Base-by-base conservation (phyloP, 768 basidiomycete genomes). In the Suillus decipiens region DNA sequence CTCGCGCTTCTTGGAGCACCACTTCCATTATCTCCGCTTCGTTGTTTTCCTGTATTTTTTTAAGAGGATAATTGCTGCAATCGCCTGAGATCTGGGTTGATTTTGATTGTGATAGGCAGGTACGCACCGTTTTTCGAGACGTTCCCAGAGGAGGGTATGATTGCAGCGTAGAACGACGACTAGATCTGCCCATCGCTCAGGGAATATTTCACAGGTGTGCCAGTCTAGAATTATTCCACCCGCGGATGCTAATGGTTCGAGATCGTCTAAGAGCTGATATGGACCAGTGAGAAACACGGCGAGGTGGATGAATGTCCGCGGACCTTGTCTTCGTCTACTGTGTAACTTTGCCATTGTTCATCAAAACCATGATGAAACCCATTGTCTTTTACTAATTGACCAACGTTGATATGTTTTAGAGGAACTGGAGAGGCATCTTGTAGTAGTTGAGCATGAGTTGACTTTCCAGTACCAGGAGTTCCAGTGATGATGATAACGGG, bases 41-140 rank as follows among this genome's bases (percentile, higher is more conserved):
- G 75, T 98, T 96, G 75, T 99, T 99, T 77, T 99, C 97, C 73
- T 96, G 92, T 5, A 99, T 93, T 77, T 99, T 99, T 74, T 93
- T 93, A 56, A 95, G 75, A 1, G 91, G 79, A 72, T 99, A 99
- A 10, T 85, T 84, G 64, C 96, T 98, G 74, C 2, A 61, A 34
- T 62, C 10, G 48, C 10, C 58, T 60, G 4, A 34, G 45, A 41
- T 34, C 6, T 48, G 19, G 12, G 4, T 3, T 33, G 28, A 17
- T 8, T 50, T 12, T 19, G 50, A 17, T 47, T 14, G n/a, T 48
- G 31, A 22, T 54, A 34, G 22, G 14, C 22, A 28, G 11, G 51
- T 62, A 65, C 84, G 58, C 59, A 95, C 97, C 97, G 82, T 73
- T 89, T 88, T 77, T 98, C 96, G 19, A 99, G 80, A 41, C 97